These are phyloP conservation scores for Malus asiatica DNA, from an alignment of 306 rosid genomes.

Conservation along the genomic window DNA sequence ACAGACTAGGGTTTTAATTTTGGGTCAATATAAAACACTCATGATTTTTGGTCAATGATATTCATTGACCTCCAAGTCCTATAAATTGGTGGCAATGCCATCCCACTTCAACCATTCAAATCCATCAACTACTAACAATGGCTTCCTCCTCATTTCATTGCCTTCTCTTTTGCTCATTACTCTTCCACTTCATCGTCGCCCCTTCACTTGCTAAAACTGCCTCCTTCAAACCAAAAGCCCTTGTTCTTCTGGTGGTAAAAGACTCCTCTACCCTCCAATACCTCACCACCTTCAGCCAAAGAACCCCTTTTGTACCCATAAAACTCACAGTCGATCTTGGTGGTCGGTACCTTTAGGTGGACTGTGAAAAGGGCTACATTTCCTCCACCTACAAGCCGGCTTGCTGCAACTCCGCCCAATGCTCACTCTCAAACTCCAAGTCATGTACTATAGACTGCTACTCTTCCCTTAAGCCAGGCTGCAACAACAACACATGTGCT, in stretches of 20 bases:
- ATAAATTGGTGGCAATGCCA: neutral
- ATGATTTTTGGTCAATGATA: neutral
- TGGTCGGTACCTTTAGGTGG: slow-evolving; percentile 16
- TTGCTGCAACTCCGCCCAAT: neutral
- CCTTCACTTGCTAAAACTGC: slow-evolving; percentile 19
- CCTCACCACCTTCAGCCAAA: slow-evolving; percentile 30
- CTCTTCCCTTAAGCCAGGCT: no score
- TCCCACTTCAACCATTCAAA: neutral
- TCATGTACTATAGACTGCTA: neutral
- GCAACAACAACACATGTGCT: no score
- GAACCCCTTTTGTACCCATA: slow-evolving; percentile 33
- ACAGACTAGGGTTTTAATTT: neutral
- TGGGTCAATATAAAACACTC: neutral
- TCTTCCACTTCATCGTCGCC: neutral
- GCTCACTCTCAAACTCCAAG: neutral
- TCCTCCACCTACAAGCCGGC: slow-evolving; percentile 19
- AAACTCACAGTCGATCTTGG: neutral
- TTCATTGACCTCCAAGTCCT: neutral
- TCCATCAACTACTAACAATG: slow-evolving; percentile 16
- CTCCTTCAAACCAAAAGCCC: slow-evolving; percentile 46
- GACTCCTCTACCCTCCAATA: slow-evolving; percentile 45
- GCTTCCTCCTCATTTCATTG: slow-evolving; percentile 11
- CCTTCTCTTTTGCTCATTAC: slow-evolving; percentile 3
- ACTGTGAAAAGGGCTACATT: slow-evolving; percentile 26
- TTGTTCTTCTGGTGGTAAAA: slow-evolving; percentile 42